Evolutionary conservation across 2,329 filamentous ascomycete genomes (phyloP), one percentile per base, ranked within the genome.

Genomic region (Aureobasidium sp.): DNA sequence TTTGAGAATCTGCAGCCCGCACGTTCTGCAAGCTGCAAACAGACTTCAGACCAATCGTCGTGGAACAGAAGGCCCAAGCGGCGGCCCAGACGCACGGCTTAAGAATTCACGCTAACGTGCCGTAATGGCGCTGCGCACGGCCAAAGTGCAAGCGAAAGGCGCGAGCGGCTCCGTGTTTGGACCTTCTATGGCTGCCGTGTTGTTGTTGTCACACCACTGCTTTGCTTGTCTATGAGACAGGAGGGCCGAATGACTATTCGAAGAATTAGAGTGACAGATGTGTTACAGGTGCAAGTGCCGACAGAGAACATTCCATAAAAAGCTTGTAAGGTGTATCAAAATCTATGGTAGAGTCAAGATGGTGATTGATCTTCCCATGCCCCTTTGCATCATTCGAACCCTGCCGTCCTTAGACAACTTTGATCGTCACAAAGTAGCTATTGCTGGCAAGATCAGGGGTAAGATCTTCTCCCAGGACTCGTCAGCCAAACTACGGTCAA

Each of bases 51-150:
- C 55, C 29, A 47, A 20, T 59, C 29, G 55, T 15, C 20, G 55
- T 59, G 36, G 55, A 59, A 59, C 55, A 47, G 20, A 27, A 18
- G 55, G 55, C 15, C 55, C 29, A 59, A 47, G 55, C 55, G 31
- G 8, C 7, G 50, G 31, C 42, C 55, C 42, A 29, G 27, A 20
- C 40, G 55, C 40, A 45, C 40, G 55, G 38, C 55, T 33, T 40
- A 40, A 27, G 51, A 27, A 23, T 29, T 40, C 7, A 4, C 15
- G 38, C 33, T 33, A 45, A 45, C 55, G 42, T 59, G 42, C 55
- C 55, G 55, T 27, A 36, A 45, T 33, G 16, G 36, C 53, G 33
- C 23, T n/a, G 25, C 13, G 40, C 42, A 45, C 29, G 50, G 31
- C 55, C 45, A 47, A 38, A 40, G 29, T n/a, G 13, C 55, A 59